Evolutionary conservation across 768 basidiomycete genomes (phyloP).

Genomic region (Kwoniella heveanensis): DNA sequence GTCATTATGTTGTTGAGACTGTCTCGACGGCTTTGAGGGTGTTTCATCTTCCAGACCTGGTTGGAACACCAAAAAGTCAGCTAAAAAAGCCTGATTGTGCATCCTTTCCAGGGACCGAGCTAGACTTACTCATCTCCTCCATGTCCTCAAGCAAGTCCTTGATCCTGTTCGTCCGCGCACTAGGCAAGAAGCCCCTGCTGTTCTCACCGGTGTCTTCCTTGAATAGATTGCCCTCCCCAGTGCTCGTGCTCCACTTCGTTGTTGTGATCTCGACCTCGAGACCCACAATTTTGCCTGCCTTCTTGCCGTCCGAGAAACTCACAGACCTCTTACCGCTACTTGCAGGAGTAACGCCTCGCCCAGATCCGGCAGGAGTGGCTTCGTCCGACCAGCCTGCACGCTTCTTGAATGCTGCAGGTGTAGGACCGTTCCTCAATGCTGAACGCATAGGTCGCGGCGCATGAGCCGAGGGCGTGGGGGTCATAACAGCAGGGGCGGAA

Average conservation of each 20-base stretch:
- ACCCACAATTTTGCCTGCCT: slow-evolving; percentile 74
- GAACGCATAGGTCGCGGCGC: slow-evolving; percentile 42
- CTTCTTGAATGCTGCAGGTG: slow-evolving; percentile 41
- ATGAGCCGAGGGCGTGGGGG: slow-evolving; percentile 31
- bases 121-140: slow-evolving; percentile 67
- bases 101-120: neutral
- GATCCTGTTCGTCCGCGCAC: slow-evolving; percentile 76
- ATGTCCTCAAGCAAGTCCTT: slow-evolving; percentile 75
- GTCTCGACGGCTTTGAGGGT: slow-evolving; percentile 50
- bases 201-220: slow-evolving; percentile 19
- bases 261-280: slow-evolving; percentile 11
- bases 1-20: neutral
- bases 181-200: slow-evolving; percentile 52
- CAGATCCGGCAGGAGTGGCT: slow-evolving; percentile 31
- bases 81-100: neutral
- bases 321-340: slow-evolving; percentile 60
- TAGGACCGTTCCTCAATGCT: slow-evolving; percentile 42
- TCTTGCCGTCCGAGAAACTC: slow-evolving; percentile 93
- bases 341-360: slow-evolving; percentile 19
- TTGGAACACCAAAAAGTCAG: slow-evolving; percentile 5
- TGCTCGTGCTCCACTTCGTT: slow-evolving; percentile 13
- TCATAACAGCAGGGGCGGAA: slow-evolving; percentile 44
- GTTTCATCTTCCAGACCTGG: slow-evolving; percentile 48
- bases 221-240: slow-evolving; percentile 31
- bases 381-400: slow-evolving; percentile 39